Percentiles rank a stretch among this genome's conserved stretches.
Conservation (phyloP, 768 basidiomycete species). For the Boletus sp. region DNA sequence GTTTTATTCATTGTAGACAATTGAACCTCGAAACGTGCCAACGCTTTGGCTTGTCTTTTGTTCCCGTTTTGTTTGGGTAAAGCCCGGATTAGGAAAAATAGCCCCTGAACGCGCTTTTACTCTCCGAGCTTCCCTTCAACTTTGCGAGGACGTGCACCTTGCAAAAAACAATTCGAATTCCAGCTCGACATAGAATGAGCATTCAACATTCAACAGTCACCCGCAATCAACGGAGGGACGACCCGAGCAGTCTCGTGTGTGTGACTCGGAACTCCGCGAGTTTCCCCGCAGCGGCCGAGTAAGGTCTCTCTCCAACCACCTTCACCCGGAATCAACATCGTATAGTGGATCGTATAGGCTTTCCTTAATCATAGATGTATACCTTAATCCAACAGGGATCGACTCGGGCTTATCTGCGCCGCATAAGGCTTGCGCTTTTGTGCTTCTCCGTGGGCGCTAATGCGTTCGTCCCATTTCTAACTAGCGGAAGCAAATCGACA, state of each 20-base stretch:
- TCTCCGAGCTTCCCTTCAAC: neutral
- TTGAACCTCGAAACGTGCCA: neutral
- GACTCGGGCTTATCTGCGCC: constrained; percentile 17
- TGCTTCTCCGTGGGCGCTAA: constrained; percentile 62
- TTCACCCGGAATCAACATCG: neutral
- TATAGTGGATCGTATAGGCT: neutral
- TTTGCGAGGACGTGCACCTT: neutral
- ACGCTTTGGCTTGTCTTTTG: constrained; percentile 12
- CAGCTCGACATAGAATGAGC: neutral
- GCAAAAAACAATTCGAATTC: neutral
- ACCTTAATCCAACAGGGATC: constrained; percentile 4
- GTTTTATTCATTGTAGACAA: constrained; percentile 18
- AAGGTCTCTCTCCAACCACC: neutral
- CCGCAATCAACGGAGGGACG: neutral
- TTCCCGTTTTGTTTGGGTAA: constrained; percentile 1
- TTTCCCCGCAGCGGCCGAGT: neutral
- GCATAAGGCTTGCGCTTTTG: constrained; percentile 29
- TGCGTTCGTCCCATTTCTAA: constrained; percentile 47
- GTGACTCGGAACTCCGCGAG: neutral
- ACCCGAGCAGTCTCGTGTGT: neutral
- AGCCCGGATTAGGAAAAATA: constrained; percentile 2
- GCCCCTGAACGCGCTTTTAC: constrained; percentile 13
- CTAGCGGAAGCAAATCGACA: neutral
- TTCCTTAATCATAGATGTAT: constrained; percentile 11
- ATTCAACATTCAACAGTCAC: neutral